A percentile compares a stretch with the other conserved stretches of the same genome.
These are phyloP conservation scores for Lodderomyces jiufengensis DNA, from an alignment of 1,139 yeast species.

Conservation along the genomic window DNA sequence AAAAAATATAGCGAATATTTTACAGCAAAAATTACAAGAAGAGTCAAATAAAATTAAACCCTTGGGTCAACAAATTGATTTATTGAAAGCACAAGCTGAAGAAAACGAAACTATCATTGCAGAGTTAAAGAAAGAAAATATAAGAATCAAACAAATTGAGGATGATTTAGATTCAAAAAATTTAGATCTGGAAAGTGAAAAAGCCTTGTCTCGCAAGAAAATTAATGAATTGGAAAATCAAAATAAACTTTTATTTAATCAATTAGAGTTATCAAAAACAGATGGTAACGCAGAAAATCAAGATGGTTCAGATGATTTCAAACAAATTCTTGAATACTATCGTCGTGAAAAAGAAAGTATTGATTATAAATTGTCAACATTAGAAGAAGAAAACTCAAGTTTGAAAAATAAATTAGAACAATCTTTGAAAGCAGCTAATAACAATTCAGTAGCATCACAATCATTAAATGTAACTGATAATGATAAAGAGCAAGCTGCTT, in stretches of 20 bases:
- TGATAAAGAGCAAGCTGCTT: slow-evolving; percentile 47
- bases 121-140: slow-evolving; percentile 18
- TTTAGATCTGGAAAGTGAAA: slow-evolving; percentile 48
- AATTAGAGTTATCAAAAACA: slow-evolving; percentile 50
- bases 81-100: slow-evolving; percentile 41
- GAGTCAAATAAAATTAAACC: slow-evolving; percentile 58
- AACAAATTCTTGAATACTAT: slow-evolving; percentile 58
- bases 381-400: slow-evolving; percentile 47
- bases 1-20: slow-evolving; percentile 43
- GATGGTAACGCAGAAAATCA: slow-evolving; percentile 10
- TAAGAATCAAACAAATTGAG: slow-evolving; percentile 14
- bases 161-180: slow-evolving; percentile 22
- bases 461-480: slow-evolving; percentile 11
- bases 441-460: not conserved
- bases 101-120: slow-evolving; percentile 32
- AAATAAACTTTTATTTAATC: slow-evolving; percentile 65
- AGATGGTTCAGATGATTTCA: slow-evolving; percentile 23
- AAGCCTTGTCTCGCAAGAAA: slow-evolving; percentile 43
- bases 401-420: slow-evolving; percentile 43
- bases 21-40: slow-evolving; percentile 53
- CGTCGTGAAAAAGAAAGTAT: slow-evolving; percentile 77
- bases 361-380: slow-evolving; percentile 53
- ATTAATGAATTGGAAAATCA: slow-evolving; percentile 61
- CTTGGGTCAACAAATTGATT: slow-evolving; percentile 43
- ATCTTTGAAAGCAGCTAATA: slow-evolving; percentile 13